phyloP scores from a whole-genome alignment of 139 green algal genomes.

The Micractinium sp. region DNA sequence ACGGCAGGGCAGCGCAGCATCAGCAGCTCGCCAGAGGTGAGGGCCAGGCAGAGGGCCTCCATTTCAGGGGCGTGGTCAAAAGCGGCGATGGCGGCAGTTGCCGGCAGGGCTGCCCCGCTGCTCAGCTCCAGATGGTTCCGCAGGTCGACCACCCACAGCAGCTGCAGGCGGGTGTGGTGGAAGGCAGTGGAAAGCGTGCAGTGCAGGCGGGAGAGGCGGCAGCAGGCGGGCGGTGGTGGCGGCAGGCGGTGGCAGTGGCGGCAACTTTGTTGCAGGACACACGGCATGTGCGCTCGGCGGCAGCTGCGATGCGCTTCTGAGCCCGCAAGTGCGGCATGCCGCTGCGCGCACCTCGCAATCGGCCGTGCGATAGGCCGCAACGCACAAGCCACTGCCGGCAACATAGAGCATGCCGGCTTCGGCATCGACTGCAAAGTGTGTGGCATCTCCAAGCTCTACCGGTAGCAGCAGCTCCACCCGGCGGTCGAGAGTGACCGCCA shows the following conservation, averaged over 20 bases:
- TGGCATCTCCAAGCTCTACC: slow-evolving; percentile 3
- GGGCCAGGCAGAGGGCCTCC: slow-evolving; percentile 62
- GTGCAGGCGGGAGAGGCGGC: too few relatives aligned
- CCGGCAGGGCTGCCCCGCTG: background rate
- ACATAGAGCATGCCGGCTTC: slow-evolving; percentile 12
- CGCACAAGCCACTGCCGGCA: background rate
- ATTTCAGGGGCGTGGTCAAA: slow-evolving; percentile 59
- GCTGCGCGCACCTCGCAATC: background rate
- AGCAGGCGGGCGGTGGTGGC: too few relatives aligned
- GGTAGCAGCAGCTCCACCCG: slow-evolving; percentile 8
- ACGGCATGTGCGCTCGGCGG: too few relatives aligned
- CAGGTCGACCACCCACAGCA: slow-evolving; percentile 30
- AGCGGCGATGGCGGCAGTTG: background rate
- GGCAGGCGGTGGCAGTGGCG: background rate
- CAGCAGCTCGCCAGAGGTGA: slow-evolving; percentile 63
- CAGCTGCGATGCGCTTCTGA: too few relatives aligned
- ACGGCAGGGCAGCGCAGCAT: slow-evolving; percentile 47
- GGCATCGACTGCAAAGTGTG: slow-evolving; percentile 10
- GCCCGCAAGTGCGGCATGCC: background rate
- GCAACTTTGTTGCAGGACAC: too few relatives aligned
- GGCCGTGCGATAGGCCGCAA: slow-evolving; percentile 2
- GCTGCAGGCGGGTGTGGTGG: background rate
- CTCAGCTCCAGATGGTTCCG: background rate
- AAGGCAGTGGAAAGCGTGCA: background rate
- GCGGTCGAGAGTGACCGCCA: background rate